Evolutionary conservation across 345 rosid species (phyloP).

Genomic region (Citrus medica): DNA sequence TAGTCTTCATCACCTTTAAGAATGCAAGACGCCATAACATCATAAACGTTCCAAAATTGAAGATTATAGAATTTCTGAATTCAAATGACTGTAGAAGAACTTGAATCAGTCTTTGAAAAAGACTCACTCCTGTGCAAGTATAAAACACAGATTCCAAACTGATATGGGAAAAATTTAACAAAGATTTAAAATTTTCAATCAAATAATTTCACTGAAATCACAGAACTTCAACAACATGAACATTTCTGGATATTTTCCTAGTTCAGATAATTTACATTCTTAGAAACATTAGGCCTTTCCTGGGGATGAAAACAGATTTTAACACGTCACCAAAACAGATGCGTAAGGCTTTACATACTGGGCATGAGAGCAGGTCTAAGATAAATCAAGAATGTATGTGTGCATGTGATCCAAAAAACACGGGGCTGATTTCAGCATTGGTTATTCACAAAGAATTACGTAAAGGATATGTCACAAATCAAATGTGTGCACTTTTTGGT

Average conservation of each 20-base stretch:
- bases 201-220: not conserved
- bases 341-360: not conserved
- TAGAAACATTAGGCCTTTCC: not conserved
- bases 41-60: not conserved
- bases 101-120: not conserved
- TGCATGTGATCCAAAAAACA: constrained; percentile 16
- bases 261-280: not conserved
- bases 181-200: not conserved
- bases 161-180: not conserved
- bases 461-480: constrained; percentile 88
- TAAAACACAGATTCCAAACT: not conserved
- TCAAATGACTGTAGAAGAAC: not conserved
- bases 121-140: not conserved
- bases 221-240: not conserved
- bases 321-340: not conserved
- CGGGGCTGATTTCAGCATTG: too few relatives aligned
- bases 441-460: constrained; percentile 15
- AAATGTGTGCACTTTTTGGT: constrained; percentile 87
- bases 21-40: not conserved
- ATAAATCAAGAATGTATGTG: not conserved
- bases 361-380: not conserved
- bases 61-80: not conserved
- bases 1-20: not conserved
- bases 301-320: not conserved
- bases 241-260: not conserved